A percentile compares a stretch with the other conserved stretches of the same genome.
These are phyloP conservation scores for Dorcoceras hygrometricum DNA, from an alignment of 257 asterid species.

Conservation along the genomic window DNA sequence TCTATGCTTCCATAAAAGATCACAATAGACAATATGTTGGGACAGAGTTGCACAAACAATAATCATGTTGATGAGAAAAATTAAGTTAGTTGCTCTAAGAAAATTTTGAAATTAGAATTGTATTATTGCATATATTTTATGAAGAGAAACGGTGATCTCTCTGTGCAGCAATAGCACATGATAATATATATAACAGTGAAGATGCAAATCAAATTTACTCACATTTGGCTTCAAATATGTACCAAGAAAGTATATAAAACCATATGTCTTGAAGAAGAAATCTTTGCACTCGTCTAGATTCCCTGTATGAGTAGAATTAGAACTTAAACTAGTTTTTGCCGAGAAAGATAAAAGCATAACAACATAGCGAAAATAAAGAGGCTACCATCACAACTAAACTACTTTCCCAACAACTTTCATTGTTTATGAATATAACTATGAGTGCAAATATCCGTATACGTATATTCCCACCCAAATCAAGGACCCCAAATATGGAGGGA, in stretches of 20 bases:
- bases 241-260: conserved; percentile 66
- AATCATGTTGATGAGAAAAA: conserved; percentile 16
- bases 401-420: not conserved
- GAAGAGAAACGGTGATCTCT: not conserved
- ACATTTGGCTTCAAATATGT: conserved; percentile 94
- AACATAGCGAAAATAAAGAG: conserved; percentile 5
- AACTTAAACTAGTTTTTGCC: conserved; percentile 23
- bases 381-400: not conserved
- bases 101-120: not conserved
- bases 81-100: conserved; percentile 13
- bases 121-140: conserved; percentile 1
- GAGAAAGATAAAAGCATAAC: conserved; percentile 17
- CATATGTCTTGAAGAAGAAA: conserved; percentile 55
- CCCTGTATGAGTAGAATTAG: conserved; percentile 50
- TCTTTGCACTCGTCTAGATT: conserved; percentile 70
- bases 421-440: not conserved
- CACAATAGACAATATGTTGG: not conserved
- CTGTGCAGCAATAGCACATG: conserved; percentile 11
- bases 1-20: no score
- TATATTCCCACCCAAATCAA: not conserved
- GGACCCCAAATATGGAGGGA: not conserved
- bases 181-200: conserved; percentile 13
- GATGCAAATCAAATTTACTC: conserved; percentile 42
- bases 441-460: no score
- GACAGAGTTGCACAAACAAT: not conserved